Evolutionary conservation across 768 basidiomycete genomes (phyloP), one percentile per base, ranked within the genome.

Genomic region (Russula lepida): DNA sequence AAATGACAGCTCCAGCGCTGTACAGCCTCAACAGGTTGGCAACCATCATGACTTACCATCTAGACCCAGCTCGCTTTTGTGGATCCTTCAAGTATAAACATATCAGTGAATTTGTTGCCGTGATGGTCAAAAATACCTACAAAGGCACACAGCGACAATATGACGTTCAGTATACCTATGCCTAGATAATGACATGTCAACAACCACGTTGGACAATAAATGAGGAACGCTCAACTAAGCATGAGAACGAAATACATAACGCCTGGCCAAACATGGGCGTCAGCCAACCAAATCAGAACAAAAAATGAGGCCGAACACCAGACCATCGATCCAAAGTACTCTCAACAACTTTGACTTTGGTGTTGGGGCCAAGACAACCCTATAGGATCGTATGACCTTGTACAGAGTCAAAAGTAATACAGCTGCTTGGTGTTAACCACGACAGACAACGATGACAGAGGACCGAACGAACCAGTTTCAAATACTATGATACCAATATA

Each of bases 171-270:
- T 6, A 59, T 21, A 4, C 62, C 64, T n/a, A 65, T 21, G 6
- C 54, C 62, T 65, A 19, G 11, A 27, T 7, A n/a, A 12, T 6
- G 23, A 11, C 23, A 30, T 30, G 41, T 53, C 21, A 17, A 13
- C 1, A 12, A 4, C 21, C 25, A 32, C 4, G 25, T 7, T 0
- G 0, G 5, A 12, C 13, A 39, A 32, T 13, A 12, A 17, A n/a
- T 32, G 9, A 12, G 12, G 48, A 35, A 49, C 13, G 13, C 62
- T 58, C 32, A 65, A 57, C 30, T n/a, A 64, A 28, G 21, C 64
- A 65, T 59, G 62, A 64, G 59, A 23, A 65, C 48, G n/a, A 64
- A 65, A 53, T 65, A 65, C 5, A 65, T 63, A 6, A 59, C 32
- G 11, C 64, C 64, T 65, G 15, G 9, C 4, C 32, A 63, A 54